Evolutionary conservation across 805 yeast genomes (phyloP).

Genomic region (Metahyphopichia silvanorum): DNA sequence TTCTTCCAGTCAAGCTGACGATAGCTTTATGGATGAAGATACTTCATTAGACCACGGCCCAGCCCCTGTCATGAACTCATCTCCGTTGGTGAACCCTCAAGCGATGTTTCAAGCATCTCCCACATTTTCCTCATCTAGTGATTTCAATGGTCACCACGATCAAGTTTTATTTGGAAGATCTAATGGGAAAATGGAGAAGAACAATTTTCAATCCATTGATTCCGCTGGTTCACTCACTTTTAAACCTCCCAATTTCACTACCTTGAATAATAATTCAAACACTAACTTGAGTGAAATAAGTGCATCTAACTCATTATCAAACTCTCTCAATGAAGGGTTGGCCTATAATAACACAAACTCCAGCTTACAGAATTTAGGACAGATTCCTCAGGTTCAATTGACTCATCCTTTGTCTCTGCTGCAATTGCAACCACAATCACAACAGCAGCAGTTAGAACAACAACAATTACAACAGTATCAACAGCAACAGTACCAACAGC

Average conservation of each 20-base stretch:
- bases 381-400: no score
- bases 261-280: constrained; percentile 35
- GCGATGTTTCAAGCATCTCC: constrained; percentile 21
- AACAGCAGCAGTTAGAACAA: constrained; percentile 12
- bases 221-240: constrained; percentile 26
- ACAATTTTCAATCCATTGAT: constrained; percentile 36
- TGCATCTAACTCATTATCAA: constrained; percentile 19
- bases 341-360: constrained; percentile 21
- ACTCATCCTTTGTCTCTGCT: no score
- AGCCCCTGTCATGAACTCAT: constrained; percentile 2
- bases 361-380: constrained; percentile 13
- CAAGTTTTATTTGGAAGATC: neutral
- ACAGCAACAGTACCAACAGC: constrained; percentile 9
- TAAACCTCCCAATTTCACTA: constrained; percentile 42
- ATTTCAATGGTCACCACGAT: neutral
- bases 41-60: constrained; percentile 17
- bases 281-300: constrained; percentile 38
- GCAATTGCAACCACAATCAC: constrained; percentile 10
- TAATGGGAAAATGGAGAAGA: constrained; percentile 6
- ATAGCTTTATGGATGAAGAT: constrained; percentile 43
- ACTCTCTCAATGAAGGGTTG: constrained; percentile 9
- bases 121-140: constrained; percentile 6
- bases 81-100: constrained; percentile 9
- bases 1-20: constrained; percentile 8
- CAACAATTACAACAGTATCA: constrained; percentile 9